Conservation (phyloP, 2,329 filamentous ascomycete species). For the Calonectria ilicicola region DNA sequence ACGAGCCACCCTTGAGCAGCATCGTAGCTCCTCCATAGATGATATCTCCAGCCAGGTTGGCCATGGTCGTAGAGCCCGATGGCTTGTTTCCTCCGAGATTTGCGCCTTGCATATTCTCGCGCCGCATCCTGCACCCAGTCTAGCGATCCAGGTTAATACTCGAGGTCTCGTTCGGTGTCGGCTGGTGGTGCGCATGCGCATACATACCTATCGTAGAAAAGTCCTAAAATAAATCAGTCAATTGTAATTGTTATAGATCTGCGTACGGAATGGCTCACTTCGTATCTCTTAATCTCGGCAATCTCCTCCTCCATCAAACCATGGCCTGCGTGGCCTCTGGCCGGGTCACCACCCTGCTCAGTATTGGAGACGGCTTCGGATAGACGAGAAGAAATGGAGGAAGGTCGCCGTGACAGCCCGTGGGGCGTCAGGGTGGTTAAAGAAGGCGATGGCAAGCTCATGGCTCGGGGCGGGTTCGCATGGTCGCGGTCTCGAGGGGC, state of each 20-base stretch:
- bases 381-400: conserved; percentile 74
- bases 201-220: conserved; percentile 88
- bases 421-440: conserved; percentile 51
- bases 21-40: conserved; percentile 88
- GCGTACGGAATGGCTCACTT: conserved; percentile 61
- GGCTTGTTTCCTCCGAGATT: conserved; percentile 78
- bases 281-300: conserved; percentile 97
- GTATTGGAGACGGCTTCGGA: conserved; percentile 75
- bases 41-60: conserved; percentile 81
- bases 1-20: conserved; percentile 99
- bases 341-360: conserved; percentile 70
- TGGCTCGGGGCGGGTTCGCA: conserved; percentile 54
- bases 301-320: conserved; percentile 92
- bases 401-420: conserved; percentile 61
- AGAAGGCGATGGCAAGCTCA: conserved; percentile 67
- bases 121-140: conserved; percentile 99
- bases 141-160: conserved; percentile 50
- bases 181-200: conserved; percentile 23
- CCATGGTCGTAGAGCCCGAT: conserved; percentile 79
- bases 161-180: neutral
- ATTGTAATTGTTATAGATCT: conserved; percentile 41
- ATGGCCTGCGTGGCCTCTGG: conserved; percentile 65
- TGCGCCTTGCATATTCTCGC: conserved; percentile 86
- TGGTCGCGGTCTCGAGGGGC: conserved; percentile 45
- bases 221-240: conserved; percentile 62